Evolutionary conservation across 768 basidiomycete genomes (phyloP).

Genomic region (Dacryopinax spathularia): DNA sequence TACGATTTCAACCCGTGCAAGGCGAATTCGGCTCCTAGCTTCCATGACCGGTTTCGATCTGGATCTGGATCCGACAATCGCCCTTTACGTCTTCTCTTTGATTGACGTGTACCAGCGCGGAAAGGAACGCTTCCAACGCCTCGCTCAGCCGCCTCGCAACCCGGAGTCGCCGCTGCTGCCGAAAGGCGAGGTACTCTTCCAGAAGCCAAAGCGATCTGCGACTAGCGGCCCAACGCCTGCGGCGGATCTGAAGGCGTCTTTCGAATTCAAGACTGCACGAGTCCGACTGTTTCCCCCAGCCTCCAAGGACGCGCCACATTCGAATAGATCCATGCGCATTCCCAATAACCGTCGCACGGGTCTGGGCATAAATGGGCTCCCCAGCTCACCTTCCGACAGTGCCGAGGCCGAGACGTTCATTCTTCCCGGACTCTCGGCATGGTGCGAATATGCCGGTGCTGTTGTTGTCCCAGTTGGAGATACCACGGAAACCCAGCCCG

Average conservation of each 20-base stretch:
- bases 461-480: not conserved
- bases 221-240: conserved; percentile 18
- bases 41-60: conserved; percentile 73
- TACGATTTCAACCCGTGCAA: conserved; percentile 33
- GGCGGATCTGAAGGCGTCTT: conserved; percentile 47
- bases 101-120: conserved; percentile 75
- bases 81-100: conserved; percentile 64
- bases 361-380: not conserved
- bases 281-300: conserved; percentile 37
- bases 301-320: not conserved
- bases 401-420: conserved; percentile 10
- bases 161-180: not conserved
- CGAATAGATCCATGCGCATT: not conserved
- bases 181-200: not conserved
- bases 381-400: not conserved
- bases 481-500: conserved; percentile 31
- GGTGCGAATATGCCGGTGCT: conserved; percentile 45
- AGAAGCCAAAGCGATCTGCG: not conserved
- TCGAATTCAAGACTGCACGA: conserved; percentile 74
- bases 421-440: conserved; percentile 64
- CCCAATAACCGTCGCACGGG: not conserved
- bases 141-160: conserved; percentile 28
- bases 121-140: conserved; percentile 55
- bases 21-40: conserved; percentile 47
- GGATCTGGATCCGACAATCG: conserved; percentile 68